Evolutionary conservation across 768 basidiomycete species (phyloP), one percentile per base, ranked within the genome.

Genomic region (Piloderma croceum): DNA sequence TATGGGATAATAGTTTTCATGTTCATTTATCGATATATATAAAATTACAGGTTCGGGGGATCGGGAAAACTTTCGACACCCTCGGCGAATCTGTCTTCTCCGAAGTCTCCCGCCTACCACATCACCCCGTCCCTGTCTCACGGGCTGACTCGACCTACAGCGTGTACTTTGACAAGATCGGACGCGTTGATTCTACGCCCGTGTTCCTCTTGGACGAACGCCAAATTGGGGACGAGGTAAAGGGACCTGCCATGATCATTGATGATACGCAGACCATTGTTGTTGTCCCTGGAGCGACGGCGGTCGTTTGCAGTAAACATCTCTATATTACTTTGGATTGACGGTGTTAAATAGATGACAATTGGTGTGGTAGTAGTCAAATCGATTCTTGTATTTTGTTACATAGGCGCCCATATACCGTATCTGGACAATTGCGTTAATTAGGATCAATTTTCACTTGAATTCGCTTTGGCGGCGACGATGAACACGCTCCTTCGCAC

Each of bases 201-300:
- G 83, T 97, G 19, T 94, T 72, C 59, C 54, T 81, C 51, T 64
- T 97, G 45, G 77, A 76, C 31, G 63, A 67, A 11, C 61, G 97
- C 42, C 67, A 64, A 0, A 65, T 80, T 10, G 92, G 91, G 3
- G 83, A 90, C 42, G 65, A 70, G 29, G 67, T 94, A 20, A 62
- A 74, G 32, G 94, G 93, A 6, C 92, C 94, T 7, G 90, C 91
- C 24, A 83, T 97, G 77, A 83, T 98, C 45, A 88, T 96, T 52
- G 93, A 98, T 60, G 71, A 89, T 49, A 97, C 93, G 17, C 94
- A 96, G 67, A 96, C 93, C 18, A 89, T 97, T 45, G 84, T 98
- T 23, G 62, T 98, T 4, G 78, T 90, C 17, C 85, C 89, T 31
- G 78, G 73, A 12, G 78, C 84, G 36, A 75, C 60, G 54, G 84